Evolutionary conservation across 148 eudicot genomes (phyloP).

Genomic region (Rhododendron simsii): DNA sequence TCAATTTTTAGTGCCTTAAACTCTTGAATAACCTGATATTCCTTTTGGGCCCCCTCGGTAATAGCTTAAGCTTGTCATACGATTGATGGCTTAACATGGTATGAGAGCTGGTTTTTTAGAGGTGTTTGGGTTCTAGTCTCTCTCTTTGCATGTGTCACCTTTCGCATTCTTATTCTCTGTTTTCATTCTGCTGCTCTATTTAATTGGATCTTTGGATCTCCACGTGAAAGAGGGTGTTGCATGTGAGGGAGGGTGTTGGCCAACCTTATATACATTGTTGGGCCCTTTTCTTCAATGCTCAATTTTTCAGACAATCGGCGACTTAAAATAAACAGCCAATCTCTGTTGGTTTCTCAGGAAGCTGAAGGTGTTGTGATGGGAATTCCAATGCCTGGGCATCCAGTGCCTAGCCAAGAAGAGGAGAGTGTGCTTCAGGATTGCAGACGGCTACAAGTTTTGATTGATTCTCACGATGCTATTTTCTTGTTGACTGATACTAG

Average conservation of each 20-base stretch:
- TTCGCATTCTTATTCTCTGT: not conserved
- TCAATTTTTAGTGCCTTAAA: not conserved
- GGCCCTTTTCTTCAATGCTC: not conserved
- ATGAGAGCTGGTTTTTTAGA: not conserved
- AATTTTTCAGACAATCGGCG: not conserved
- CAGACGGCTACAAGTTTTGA: slow-evolving; percentile 52
- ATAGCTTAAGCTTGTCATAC: not conserved
- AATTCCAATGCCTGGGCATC: slow-evolving; percentile 98
- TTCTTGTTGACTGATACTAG: slow-evolving; percentile 93
- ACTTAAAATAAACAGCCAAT: not conserved
- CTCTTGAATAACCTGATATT: no score
- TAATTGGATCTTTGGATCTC: not conserved
- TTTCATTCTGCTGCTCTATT: not conserved
- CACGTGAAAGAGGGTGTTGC: not conserved
- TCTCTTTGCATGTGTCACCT: not conserved
- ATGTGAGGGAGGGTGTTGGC: not conserved
- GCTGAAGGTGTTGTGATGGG: slow-evolving; percentile 87
- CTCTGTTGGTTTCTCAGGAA: slow-evolving; percentile 42
- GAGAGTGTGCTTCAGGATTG: slow-evolving; percentile 66
- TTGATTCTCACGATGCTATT: slow-evolving; percentile 77
- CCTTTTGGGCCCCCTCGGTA: not conserved
- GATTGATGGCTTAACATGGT: not conserved
- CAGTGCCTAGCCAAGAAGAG: slow-evolving; percentile 66
- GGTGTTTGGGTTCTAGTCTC: not conserved
- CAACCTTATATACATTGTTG: not conserved